These are phyloP conservation scores for Boeremia lycopersici DNA, from an alignment of 2,329 filamentous ascomycete genomes.

Conservation along the genomic window DNA sequence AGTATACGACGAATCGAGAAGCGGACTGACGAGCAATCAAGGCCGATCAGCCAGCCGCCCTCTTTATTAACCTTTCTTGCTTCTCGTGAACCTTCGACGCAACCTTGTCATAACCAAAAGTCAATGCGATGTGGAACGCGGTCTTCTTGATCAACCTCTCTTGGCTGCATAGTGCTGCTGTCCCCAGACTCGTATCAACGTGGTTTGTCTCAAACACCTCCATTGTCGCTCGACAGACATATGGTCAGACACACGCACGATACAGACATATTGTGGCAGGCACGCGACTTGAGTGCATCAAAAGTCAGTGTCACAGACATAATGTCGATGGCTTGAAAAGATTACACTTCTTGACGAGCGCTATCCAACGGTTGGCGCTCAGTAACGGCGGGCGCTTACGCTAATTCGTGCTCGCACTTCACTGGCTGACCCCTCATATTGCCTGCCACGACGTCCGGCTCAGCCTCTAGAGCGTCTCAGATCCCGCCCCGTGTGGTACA, in stretches of 20 bases:
- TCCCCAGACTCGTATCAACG: too few species aligned
- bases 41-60: not conserved
- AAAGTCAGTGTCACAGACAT: slow-evolving; percentile 9
- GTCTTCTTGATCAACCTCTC: too few species aligned
- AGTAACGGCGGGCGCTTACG: slow-evolving; percentile 33
- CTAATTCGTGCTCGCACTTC: slow-evolving; percentile 23
- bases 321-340: slow-evolving; percentile 8
- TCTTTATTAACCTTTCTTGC: not conserved
- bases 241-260: not conserved
- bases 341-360: slow-evolving; percentile 18
- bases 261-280: slow-evolving; percentile 1
- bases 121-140: not conserved
- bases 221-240: not conserved
- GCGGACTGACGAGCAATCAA: too few species aligned
- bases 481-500: slow-evolving; percentile 42
- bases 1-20: not conserved
- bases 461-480: slow-evolving; percentile 45
- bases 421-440: slow-evolving; percentile 37
- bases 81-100: not conserved
- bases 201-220: slow-evolving; percentile 1
- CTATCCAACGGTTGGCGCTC: slow-evolving; percentile 30
- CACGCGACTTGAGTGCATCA: slow-evolving; percentile 4
- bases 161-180: too few species aligned
- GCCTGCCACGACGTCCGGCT: slow-evolving; percentile 37
- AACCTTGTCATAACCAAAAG: not conserved